Conservation (phyloP, 2,329 filamentous ascomycete genomes). For the Chaetomiaceae sp. region DNA sequence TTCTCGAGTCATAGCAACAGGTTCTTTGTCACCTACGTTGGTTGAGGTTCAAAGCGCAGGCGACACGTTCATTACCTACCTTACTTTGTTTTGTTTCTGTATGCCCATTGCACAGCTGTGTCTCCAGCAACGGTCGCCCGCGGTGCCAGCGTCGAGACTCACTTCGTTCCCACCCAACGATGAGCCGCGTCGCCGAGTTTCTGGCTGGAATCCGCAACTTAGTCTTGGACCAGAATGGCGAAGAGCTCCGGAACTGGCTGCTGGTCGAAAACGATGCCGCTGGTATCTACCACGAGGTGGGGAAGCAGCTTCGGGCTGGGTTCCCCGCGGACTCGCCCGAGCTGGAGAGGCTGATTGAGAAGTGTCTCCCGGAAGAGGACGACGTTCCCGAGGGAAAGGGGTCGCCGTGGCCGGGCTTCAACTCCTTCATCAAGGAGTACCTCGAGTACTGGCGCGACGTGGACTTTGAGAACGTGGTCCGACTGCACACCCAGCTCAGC, state of each 20-base stretch:
- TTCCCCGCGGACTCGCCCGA: constrained; percentile 46
- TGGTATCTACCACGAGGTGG: constrained; percentile 61
- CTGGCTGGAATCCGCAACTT: constrained; percentile 57
- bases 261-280: constrained; percentile 67
- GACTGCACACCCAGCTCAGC: constrained; percentile 69
- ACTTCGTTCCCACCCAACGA: too few relatives aligned
- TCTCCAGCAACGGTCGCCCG: too few relatives aligned
- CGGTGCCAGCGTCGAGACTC: too few relatives aligned
- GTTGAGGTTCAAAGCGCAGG: too few relatives aligned
- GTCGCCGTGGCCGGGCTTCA: constrained; percentile 68
- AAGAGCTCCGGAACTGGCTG: constrained; percentile 61
- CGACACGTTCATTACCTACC: too few relatives aligned
- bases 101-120: too few relatives aligned
- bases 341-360: constrained; percentile 58
- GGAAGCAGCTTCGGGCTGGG: constrained; percentile 55
- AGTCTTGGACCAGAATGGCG: constrained; percentile 58
- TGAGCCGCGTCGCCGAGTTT: constrained; percentile 63
- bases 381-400: constrained; percentile 58
- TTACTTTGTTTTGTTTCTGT: too few relatives aligned
- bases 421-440: constrained; percentile 75
- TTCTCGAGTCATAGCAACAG: too few relatives aligned
- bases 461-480: constrained; percentile 66
- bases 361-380: constrained; percentile 57
- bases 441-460: constrained; percentile 76
- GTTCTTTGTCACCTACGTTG: too few relatives aligned